These are phyloP conservation scores for Ceratocystis cubensis DNA, from an alignment of 2,329 filamentous ascomycete genomes.

Conservation along the genomic window DNA sequence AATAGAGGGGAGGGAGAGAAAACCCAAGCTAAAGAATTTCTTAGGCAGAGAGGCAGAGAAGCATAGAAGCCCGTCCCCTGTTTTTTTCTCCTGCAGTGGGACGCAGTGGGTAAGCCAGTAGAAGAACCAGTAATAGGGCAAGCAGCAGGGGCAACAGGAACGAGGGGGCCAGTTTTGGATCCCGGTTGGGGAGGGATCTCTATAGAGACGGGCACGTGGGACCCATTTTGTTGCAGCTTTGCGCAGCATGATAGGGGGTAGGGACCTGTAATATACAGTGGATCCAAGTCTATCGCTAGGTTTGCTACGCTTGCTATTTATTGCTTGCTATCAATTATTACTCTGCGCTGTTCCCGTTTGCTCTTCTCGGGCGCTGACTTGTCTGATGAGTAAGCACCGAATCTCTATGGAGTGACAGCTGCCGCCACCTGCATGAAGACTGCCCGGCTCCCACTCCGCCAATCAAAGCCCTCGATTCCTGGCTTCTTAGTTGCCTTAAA, in stretches of 20 bases:
- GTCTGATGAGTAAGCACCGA: neutral
- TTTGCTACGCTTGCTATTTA: neutral
- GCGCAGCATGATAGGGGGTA: neutral
- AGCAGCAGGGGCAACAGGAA: neutral
- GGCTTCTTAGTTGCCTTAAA: neutral
- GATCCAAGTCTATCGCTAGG: neutral
- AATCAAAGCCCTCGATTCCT: neutral
- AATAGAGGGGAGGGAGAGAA: neutral
- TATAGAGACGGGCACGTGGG: conserved; percentile 4
- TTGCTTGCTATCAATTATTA: too few relatives aligned
- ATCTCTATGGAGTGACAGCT: neutral
- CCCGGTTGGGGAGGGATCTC: neutral
- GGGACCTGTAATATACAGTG: neutral
- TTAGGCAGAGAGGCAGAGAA: neutral
- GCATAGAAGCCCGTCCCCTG: neutral
- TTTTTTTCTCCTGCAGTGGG: neutral
- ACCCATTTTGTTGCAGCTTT: neutral
- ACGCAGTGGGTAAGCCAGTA: too few relatives aligned
- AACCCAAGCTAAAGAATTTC: neutral
- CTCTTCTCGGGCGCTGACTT: neutral
- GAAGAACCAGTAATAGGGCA: too few relatives aligned
- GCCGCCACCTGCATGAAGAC: neutral
- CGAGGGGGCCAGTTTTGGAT: neutral
- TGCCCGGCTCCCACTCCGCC: neutral
- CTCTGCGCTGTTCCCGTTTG: neutral